Percentiles rank a stretch among this genome's conserved stretches.
These are phyloP conservation scores for Camellia granthamiana DNA, from an alignment of 148 eudicot genomes.

Conservation along the genomic window DNA sequence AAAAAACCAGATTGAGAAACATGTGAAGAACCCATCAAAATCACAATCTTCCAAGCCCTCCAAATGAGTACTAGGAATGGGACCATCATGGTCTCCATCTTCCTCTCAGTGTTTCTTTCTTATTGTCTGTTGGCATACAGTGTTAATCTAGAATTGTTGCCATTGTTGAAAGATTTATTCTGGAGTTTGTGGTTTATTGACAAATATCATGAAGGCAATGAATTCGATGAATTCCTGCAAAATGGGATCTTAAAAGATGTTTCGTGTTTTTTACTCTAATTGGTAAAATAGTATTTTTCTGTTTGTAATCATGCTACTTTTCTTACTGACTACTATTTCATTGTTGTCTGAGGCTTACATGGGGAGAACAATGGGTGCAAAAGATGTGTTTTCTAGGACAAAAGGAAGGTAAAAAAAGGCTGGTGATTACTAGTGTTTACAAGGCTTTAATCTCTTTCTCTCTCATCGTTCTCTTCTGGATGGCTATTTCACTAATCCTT, in stretches of 20 bases:
- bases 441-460: constrained; percentile 3
- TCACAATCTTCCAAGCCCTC: constrained; percentile 11
- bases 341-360: constrained; percentile 5
- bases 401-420: constrained; percentile 1
- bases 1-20: constrained; percentile 6
- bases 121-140: not conserved
- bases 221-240: not conserved
- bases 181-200: not conserved
- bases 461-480: not conserved
- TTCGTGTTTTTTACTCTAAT: not conserved
- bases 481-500: not conserved
- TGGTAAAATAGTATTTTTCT: not conserved
- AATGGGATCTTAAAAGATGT: not conserved
- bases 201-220: no score
- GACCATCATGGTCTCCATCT: not conserved
- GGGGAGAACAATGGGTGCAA: not conserved
- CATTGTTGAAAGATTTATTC: not conserved
- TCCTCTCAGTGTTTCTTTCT: constrained; percentile 8
- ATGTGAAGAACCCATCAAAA: not conserved
- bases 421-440: not conserved
- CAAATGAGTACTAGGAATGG: not conserved
- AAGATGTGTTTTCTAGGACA: not conserved
- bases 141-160: not conserved
- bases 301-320: not conserved
- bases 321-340: not conserved